phyloP scores from a whole-genome alignment of 228 moss, liverwort and hornwort genomes.

The Sphagnum fallax region DNA sequence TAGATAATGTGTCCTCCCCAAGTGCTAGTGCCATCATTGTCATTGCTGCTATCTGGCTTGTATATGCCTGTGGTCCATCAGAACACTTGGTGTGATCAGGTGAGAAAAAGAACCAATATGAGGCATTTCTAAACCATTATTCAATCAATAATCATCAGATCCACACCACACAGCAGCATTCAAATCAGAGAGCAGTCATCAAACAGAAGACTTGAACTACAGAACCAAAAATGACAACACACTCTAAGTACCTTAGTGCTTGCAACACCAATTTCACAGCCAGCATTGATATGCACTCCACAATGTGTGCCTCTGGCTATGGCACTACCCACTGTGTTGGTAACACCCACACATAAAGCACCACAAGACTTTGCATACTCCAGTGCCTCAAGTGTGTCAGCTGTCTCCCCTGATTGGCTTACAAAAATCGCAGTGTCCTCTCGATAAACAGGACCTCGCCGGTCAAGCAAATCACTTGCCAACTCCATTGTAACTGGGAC shows the following conservation, averaged over 20 bases:
- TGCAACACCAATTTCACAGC: conserved; percentile 99
- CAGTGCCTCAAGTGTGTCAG: conserved; percentile 88
- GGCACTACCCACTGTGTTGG: conserved; percentile 98
- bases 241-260: conserved; percentile 74
- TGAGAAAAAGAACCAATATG: too few species aligned
- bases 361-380: conserved; percentile 87
- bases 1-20: conserved; percentile 90
- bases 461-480: conserved; percentile 92
- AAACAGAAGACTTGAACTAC: background rate
- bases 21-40: conserved; percentile 96
- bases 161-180: background rate
- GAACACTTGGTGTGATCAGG: background rate
- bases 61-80: conserved; percentile 65
- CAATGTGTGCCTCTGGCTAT: conserved; percentile 95
- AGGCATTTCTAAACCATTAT: too few species aligned
- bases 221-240: background rate
- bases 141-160: background rate
- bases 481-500: conserved; percentile 99
- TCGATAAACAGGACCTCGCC: conserved; percentile 91
- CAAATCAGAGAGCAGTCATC: background rate
- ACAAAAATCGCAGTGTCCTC: conserved; percentile 98
- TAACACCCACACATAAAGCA: conserved; percentile 96
- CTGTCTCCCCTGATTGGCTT: conserved; percentile 98
- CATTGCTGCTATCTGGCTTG: conserved; percentile 99
- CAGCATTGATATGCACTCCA: conserved; percentile 97